phyloP scores from a whole-genome alignment of 208 protist species.

The Leishmania arabica region DNA sequence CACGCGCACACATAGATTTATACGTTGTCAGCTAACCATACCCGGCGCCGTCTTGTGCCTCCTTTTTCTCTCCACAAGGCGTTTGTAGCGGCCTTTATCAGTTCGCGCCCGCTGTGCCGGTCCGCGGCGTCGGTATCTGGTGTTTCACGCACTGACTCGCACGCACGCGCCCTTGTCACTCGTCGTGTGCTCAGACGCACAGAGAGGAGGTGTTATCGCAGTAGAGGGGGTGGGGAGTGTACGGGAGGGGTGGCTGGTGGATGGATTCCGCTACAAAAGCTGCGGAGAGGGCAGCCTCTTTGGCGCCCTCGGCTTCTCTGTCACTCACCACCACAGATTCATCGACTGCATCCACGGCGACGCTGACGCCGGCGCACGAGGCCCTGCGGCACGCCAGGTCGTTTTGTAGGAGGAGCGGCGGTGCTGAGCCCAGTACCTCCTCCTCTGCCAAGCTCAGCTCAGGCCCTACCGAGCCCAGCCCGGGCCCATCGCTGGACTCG shows the following conservation, averaged over 20 bases:
- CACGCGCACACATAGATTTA: not conserved
- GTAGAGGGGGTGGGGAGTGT: not conserved
- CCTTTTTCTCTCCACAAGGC: not conserved
- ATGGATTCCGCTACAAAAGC: not conserved
- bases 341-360: not conserved
- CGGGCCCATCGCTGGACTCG: not conserved
- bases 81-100: not conserved
- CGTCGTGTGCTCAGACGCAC: not conserved
- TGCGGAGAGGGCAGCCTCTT: conserved; percentile 2
- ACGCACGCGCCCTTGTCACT: not conserved
- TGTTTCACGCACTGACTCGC: not conserved
- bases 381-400: not conserved
- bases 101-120: not conserved
- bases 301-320: not conserved
- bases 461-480: not conserved
- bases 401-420: not conserved
- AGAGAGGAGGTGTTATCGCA: not conserved
- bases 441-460: not conserved
- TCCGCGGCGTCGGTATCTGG: not conserved
- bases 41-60: not conserved
- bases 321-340: not conserved
- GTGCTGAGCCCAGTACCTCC: not conserved
- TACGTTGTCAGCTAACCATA: not conserved
- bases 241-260: not conserved
- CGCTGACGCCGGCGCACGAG: not conserved